Base-by-base conservation (phyloP, 768 basidiomycete genomes). In the Candolleomyces efflorescens region DNA sequence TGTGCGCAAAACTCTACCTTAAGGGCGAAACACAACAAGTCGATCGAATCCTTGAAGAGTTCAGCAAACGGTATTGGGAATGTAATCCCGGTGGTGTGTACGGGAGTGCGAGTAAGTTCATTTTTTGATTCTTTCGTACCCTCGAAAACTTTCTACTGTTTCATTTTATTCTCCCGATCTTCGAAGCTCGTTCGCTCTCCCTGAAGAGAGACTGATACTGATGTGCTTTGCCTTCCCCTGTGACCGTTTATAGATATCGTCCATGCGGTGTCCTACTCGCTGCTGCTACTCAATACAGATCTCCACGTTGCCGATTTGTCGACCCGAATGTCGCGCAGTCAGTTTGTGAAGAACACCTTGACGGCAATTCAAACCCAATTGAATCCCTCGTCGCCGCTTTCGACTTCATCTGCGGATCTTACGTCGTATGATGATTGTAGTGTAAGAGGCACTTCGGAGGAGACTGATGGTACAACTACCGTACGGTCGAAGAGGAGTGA, bases 1-100 rank as follows among this genome's bases (percentile, higher is more conserved):
- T 99, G 11, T 98, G 95, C 68, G 86, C 87, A 12, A 97, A 96
- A 69, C 80, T 99, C 2, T 98, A 83, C 69, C 81, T 99, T 59
- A 95, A 94, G 71, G 97, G 87, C 1, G 97, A 99, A 71, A 96
- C 96, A 0, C 97, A 99, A 67, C 95, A 98, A 73, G 89, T 99
- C 44, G 97, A 98, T 70, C 87, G 97, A 44, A 98, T 99, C 60
- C 79, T 99, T 5, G 94, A 93, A 59, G 87, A 86, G 61, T 98
- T 99, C 65, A 92, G 92, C 65, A 77, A 84, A 41, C 84, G 93
- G 9, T 99, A 93, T 70, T 97, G 87, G 84, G 87, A 94, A 45
- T 94, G 92, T 69, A 98, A 98, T 68, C 89, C 91, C 0, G 74
- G 75, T 1, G 82, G 82, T 22, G 63, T 91, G n/a, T 95, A 89